These are phyloP conservation scores for Coniochaeta ligniaria DNA, from an alignment of 2,329 filamentous ascomycete species.

Conservation along the genomic window DNA sequence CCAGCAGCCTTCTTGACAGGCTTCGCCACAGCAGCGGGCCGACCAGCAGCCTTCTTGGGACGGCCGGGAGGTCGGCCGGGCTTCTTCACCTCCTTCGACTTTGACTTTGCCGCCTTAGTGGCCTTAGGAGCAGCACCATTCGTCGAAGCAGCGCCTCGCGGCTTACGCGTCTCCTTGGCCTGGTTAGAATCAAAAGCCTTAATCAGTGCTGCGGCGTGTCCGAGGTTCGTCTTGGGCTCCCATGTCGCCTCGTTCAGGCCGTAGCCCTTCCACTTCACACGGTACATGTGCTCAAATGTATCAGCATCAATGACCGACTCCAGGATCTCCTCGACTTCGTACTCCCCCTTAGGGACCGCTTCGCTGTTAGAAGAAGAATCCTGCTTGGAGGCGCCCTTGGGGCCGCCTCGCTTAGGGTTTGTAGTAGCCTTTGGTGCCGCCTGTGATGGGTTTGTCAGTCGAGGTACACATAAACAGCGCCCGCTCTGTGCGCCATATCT, in stretches of 20 bases:
- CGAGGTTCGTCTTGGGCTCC: constrained; percentile 41
- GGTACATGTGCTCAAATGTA: constrained; percentile 33
- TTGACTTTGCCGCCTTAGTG: constrained; percentile 1
- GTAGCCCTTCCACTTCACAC: constrained; percentile 48
- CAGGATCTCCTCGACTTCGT: constrained; percentile 40
- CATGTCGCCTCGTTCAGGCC: constrained; percentile 38
- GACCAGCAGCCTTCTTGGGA: constrained; percentile 1
- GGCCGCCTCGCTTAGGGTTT: constrained; percentile 7
- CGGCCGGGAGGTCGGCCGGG: background rate
- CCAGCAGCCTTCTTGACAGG: background rate
- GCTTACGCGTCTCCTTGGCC: constrained; percentile 3
- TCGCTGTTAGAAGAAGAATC: constrained; percentile 2
- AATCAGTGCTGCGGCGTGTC: constrained; percentile 28
- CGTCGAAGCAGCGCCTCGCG: background rate
- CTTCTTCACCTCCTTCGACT: background rate
- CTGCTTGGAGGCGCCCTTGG: constrained; percentile 6
- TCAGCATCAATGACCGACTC: constrained; percentile 28
- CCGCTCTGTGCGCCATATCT: background rate
- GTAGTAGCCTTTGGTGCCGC: constrained; percentile 5
- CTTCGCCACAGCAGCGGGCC: background rate
- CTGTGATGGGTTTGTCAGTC: background rate
- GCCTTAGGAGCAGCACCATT: constrained; percentile 7
- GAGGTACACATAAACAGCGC: background rate
- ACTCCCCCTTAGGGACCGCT: constrained; percentile 22
- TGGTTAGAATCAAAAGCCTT: constrained; percentile 26